Evolutionary conservation across 192 early-diverging fungal species (phyloP).

Genomic region (Entrophospora sp.): DNA sequence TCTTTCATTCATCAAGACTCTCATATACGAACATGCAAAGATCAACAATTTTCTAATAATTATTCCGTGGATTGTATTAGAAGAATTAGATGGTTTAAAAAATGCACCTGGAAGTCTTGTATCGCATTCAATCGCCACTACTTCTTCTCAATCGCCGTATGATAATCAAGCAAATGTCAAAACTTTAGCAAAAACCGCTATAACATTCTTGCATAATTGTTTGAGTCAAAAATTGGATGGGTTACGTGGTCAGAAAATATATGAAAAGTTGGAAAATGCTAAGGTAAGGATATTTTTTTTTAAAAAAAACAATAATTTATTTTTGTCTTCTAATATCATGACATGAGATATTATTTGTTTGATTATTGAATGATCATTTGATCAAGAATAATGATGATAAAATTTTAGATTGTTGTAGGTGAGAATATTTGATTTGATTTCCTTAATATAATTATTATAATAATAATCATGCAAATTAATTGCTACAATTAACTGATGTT

Average conservation of each 20-base stretch:
- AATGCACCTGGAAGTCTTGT: slow-evolving; percentile 4
- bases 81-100: slow-evolving; percentile 50
- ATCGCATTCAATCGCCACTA: too few relatives aligned
- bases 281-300: slow-evolving; percentile 10
- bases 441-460: neutral
- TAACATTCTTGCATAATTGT: slow-evolving; percentile 37
- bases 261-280: slow-evolving; percentile 31
- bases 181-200: slow-evolving; percentile 38
- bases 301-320: neutral
- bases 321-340: neutral
- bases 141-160: slow-evolving; percentile 4
- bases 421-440: slow-evolving; percentile 12
- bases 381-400: slow-evolving; percentile 40
- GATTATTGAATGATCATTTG: neutral
- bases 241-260: slow-evolving; percentile 41
- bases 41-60: slow-evolving; percentile 28
- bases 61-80: slow-evolving; percentile 50
- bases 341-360: neutral
- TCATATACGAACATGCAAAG: slow-evolving; percentile 24
- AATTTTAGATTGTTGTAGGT: slow-evolving; percentile 52
- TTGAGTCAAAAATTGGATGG: slow-evolving; percentile 23
- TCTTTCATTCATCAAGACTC: slow-evolving; percentile 34
- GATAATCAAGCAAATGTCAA: slow-evolving; percentile 21
- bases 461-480: neutral
- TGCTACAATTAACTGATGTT: neutral